Evolutionary conservation across 805 yeast genomes (phyloP), one percentile per base, ranked within the genome.

Genomic region (Saccharomycopsis sp.): DNA sequence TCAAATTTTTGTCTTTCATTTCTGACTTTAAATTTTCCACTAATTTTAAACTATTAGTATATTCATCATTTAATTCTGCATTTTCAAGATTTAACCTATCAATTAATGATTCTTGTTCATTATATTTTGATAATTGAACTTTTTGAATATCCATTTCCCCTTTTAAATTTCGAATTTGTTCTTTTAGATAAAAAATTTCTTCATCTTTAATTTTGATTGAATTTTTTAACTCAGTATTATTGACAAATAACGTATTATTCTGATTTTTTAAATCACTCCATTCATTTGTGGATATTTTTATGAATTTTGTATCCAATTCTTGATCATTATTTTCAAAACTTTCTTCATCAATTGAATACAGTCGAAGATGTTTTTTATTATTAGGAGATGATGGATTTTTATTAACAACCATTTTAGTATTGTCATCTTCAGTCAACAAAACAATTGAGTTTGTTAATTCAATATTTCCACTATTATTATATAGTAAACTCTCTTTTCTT

Each of bases 231-330:
- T 38, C 45, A 4, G 41, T 39, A 38, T 59, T 60, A 21, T 54
- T 52, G 15, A 44, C 47, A 20, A 47, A 44, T 14, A 62, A 37
- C 25, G 36, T 34, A 33, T 46, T 42, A 26, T 44, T 41, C 33
- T 46, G 31, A 27, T 40, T 41, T 46, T 19, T 51, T 42, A 17
- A 51, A 32, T 30, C 49, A 31, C 31, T 40, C 47, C 47, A 44
- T 38, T 46, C 49, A 8, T 32, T 2, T 13, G n/a, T 31, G 12
- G 42, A 17, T 4, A 45, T 41, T 15, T 29, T 38, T 12, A 42
- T 37, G 17, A 21, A 14, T 14, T 43, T 36, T 10, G 45, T 37
- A 17, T 42, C 37, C 18, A 42, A 27, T 12, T 19, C 32, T 14
- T n/a, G n/a, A 4, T 31, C 36, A 14, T 31, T 21, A 5, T 8